Conservation (phyloP, 345 rosid species). For the Camelina sativa region DNA sequence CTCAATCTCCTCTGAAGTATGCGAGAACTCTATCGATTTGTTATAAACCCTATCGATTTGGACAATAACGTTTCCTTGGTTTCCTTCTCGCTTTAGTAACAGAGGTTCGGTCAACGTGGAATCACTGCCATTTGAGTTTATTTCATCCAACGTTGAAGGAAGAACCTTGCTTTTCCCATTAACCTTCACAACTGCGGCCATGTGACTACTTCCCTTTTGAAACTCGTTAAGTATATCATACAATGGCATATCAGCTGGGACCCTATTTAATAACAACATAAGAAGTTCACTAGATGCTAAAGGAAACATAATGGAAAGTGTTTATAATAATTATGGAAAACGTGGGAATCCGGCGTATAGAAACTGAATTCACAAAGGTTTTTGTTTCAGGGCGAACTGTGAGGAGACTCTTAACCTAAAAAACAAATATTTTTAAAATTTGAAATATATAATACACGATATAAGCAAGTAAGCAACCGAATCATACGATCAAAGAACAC, state of each 20-base stretch:
- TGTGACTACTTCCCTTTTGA: slow-evolving; percentile 99
- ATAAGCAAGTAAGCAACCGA: slow-evolving; percentile 3
- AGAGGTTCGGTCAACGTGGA: slow-evolving; percentile 67
- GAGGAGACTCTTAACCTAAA: slow-evolving; percentile 91
- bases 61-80: slow-evolving; percentile 57
- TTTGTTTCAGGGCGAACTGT: slow-evolving; percentile 96
- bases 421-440: slow-evolving; percentile 4
- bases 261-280: slow-evolving; percentile 54
- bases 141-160: slow-evolving; percentile 46
- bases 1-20: slow-evolving; percentile 71
- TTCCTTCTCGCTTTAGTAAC: slow-evolving; percentile 60
- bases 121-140: slow-evolving; percentile 36
- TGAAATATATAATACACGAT: background rate
- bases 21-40: slow-evolving; percentile 44
- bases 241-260: slow-evolving; percentile 95
- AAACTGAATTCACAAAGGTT: slow-evolving; percentile 86
- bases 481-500: background rate
- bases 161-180: slow-evolving; percentile 61
- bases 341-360: slow-evolving; percentile 94
- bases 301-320: too few species aligned
- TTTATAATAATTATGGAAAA: too few species aligned
- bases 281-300: background rate
- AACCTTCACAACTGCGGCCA: slow-evolving; percentile 96
- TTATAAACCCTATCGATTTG: slow-evolving; percentile 58
- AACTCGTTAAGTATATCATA: slow-evolving; percentile 96